These are phyloP conservation scores for Trametes cubensis DNA, from an alignment of 768 basidiomycete species.

Conservation along the genomic window DNA sequence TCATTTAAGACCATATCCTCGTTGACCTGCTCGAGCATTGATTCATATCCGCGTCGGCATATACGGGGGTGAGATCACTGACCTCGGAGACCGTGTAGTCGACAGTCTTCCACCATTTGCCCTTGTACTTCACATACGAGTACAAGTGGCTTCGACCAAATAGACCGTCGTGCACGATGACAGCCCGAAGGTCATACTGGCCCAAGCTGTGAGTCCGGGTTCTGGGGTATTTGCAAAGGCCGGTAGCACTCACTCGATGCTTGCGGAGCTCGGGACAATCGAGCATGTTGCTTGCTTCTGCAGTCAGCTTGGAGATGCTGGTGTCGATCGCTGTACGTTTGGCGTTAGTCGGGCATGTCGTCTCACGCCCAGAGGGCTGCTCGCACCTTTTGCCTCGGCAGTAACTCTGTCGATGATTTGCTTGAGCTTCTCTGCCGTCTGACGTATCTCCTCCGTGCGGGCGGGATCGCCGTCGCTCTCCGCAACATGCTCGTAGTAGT, in stretches of 20 bases:
- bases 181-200: slow-evolving; percentile 83
- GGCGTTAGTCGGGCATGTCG: no score
- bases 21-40: slow-evolving; percentile 52
- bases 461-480: slow-evolving; percentile 47
- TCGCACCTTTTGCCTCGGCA: slow-evolving; percentile 55
- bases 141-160: slow-evolving; percentile 79
- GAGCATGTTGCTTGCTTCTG: slow-evolving; percentile 49
- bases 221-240: no score
- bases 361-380: neutral
- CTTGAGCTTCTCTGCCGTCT: slow-evolving; percentile 54
- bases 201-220: no score
- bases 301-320: slow-evolving; percentile 48
- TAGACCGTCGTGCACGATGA: slow-evolving; percentile 76
- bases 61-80: neutral
- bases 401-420: slow-evolving; percentile 54
- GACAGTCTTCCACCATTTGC: slow-evolving; percentile 80
- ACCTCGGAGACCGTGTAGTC: slow-evolving; percentile 73
- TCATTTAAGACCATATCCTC: slow-evolving; percentile 74
- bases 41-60: neutral
- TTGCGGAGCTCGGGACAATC: slow-evolving; percentile 68
- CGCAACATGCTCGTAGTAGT: slow-evolving; percentile 75
- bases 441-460: slow-evolving; percentile 47
- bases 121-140: slow-evolving; percentile 72
- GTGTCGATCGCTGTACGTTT: slow-evolving; percentile 52
- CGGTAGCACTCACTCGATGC: slow-evolving; percentile 48